Evolutionary conservation across 768 basidiomycete species (phyloP), one percentile per base, ranked within the genome.

Genomic region (Tricholoma bakamatsutake): DNA sequence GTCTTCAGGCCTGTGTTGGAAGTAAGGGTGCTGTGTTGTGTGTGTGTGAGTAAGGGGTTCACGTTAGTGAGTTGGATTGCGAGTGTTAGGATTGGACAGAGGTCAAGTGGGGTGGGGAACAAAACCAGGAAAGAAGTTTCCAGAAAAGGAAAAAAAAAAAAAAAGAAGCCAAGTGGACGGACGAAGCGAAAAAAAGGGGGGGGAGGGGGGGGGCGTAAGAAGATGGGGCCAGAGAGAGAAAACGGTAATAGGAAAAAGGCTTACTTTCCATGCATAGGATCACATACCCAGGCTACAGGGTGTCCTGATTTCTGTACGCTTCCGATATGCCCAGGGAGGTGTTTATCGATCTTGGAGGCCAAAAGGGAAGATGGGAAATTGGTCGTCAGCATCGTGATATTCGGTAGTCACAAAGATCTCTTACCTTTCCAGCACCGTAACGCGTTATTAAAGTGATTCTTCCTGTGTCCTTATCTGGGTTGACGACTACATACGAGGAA

Each of bases 251-350:
- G 24, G 7, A 52, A 24, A 12, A 24, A 12, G 51, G 24, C 90
- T 62, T 65, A 93, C 93, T 98, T 97, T 74, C 95, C 96, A 63
- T 98, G 96, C 96, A 98, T 98, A 2, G 95, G 94, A 71, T 98
- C 97, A 65, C 91, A 95, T 50, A 95, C 81, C 93, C 95, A 98
- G 8, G 87, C 82, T 2, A 97, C 94, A 1, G 90, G 89, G 66
- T 98, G 94, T 0, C 81, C 82, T 2, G 92, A 87, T 50, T 71
- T 59, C 65, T 89, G 85, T 13, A 99, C 95, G 7, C 84, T 87
- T 11, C 69, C 67, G 67, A 99, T 95, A 67, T 98, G 96, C 0
- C 70, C 77, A 0, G 93, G 78, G 7, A 98, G 84, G 63, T 84
- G 78, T 28, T 78, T 68, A 53, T 84, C 85, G 59, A 97, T 83